Evolutionary conservation across 2,329 filamentous ascomycete genomes (phyloP).

Genomic region (Penicillium sp.): DNA sequence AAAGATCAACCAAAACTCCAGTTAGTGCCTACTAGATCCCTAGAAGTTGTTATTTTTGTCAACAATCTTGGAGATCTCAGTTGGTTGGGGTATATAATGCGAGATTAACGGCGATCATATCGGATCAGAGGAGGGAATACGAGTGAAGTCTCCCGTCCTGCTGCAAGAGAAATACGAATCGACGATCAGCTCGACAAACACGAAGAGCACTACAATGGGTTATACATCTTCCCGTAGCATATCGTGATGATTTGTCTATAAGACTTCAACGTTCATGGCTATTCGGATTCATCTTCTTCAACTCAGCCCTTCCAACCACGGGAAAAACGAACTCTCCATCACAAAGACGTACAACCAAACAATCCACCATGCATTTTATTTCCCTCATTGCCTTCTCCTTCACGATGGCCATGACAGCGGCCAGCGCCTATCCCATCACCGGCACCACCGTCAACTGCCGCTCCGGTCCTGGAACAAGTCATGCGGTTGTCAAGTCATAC

Average conservation of each 20-base stretch:
- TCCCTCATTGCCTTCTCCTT: slow-evolving; percentile 12
- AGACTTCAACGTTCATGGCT: not conserved
- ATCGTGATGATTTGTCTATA: not conserved
- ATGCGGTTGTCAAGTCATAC: slow-evolving; percentile 18
- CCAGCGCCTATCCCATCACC: slow-evolving; percentile 22
- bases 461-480: slow-evolving; percentile 21
- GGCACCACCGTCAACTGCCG: slow-evolving; percentile 24
- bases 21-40: not conserved
- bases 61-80: not conserved
- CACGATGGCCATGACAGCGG: slow-evolving; percentile 8
- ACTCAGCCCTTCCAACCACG: not conserved
- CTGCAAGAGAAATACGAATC: not conserved
- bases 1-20: not conserved
- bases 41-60: not conserved
- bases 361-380: not conserved
- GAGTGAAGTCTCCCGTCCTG: not conserved
- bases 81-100: no score
- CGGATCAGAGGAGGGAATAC: not conserved
- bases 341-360: not conserved
- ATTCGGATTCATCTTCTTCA: not conserved
- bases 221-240: no score
- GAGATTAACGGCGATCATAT: not conserved
- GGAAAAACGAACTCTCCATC: not conserved
- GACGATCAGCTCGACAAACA: not conserved
- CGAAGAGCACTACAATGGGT: not conserved